Conservation (phyloP, 495 filamentous ascomycete genomes). For the Aspergillus indologenus region DNA sequence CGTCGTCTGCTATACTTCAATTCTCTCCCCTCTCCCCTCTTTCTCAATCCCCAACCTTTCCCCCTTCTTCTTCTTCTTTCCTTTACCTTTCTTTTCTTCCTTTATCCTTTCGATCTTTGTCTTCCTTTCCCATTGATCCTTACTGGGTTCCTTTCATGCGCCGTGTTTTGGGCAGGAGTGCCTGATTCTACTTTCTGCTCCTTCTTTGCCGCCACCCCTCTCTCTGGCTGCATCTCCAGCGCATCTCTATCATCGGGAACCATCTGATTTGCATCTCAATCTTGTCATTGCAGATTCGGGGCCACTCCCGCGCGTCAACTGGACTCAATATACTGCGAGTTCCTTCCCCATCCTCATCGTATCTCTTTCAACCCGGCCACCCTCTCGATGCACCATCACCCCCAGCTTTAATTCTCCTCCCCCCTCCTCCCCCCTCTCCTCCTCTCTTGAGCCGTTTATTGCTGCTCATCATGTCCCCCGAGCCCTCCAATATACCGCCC, state of each 20-base stretch:
- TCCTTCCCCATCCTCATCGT: no score
- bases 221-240: background rate
- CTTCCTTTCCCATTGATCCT: background rate
- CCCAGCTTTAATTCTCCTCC: conserved; percentile 25
- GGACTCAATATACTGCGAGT: background rate
- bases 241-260: background rate
- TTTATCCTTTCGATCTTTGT: conserved; percentile 1
- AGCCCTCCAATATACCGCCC: conserved; percentile 22
- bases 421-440: conserved; percentile 29
- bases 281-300: background rate
- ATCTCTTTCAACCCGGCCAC: conserved; percentile 2
- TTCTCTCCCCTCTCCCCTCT: conserved; percentile 8
- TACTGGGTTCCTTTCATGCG: no score
- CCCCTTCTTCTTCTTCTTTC: conserved; percentile 15
- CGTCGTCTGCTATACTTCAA: no score
- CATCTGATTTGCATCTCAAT: background rate
- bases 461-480: conserved; percentile 24
- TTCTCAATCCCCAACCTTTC: conserved; percentile 14
- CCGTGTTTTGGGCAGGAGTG: background rate
- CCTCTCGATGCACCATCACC: conserved; percentile 20
- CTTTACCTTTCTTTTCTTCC: conserved; percentile 14
- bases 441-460: background rate
- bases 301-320: background rate
- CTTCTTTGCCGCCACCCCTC: background rate
- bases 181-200: background rate